phyloP scores from a whole-genome alignment of 208 protist species.

The Acanthamoeba castellanii region DNA sequence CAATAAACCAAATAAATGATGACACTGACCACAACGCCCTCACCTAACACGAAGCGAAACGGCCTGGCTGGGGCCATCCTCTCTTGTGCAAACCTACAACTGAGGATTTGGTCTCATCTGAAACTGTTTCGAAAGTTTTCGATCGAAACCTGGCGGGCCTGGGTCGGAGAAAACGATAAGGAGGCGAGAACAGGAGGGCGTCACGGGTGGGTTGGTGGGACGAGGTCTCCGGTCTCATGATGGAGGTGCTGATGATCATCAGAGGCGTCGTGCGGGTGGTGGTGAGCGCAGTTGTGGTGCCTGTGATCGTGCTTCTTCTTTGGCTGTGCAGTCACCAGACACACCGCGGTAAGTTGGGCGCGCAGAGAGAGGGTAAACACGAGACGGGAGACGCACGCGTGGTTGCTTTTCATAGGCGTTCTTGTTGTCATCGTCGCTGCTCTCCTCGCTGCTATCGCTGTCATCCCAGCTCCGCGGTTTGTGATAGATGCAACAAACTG shows the following conservation, averaged over 20 bases:
- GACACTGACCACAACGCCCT: too few relatives aligned
- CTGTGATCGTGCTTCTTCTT: not conserved
- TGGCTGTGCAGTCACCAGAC: not conserved
- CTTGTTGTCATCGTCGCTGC: conserved; percentile 25
- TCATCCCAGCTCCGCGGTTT: conserved; percentile 55
- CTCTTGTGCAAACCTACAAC: too few relatives aligned
- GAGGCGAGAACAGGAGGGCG: too few relatives aligned
- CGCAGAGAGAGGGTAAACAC: not conserved
- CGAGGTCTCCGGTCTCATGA: too few relatives aligned
- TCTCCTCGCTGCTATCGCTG: conserved; percentile 7
- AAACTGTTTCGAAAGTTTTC: too few relatives aligned
- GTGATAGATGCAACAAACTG: conserved; percentile 69
- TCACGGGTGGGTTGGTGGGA: too few relatives aligned
- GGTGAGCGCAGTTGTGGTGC: not conserved
- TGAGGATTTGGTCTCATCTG: too few relatives aligned
- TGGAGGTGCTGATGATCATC: not conserved
- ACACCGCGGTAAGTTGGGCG: not conserved
- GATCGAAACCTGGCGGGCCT: too few relatives aligned
- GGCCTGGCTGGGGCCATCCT: too few relatives aligned
- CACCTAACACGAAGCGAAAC: too few relatives aligned
- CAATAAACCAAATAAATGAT: too few relatives aligned
- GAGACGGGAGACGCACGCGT: not conserved
- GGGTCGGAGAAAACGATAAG: too few relatives aligned
- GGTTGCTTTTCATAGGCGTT: conserved; percentile 67
- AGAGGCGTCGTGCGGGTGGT: not conserved